Evolutionary conservation across 805 yeast species (phyloP).

Genomic region (Debaryomyces tyrocola): DNA sequence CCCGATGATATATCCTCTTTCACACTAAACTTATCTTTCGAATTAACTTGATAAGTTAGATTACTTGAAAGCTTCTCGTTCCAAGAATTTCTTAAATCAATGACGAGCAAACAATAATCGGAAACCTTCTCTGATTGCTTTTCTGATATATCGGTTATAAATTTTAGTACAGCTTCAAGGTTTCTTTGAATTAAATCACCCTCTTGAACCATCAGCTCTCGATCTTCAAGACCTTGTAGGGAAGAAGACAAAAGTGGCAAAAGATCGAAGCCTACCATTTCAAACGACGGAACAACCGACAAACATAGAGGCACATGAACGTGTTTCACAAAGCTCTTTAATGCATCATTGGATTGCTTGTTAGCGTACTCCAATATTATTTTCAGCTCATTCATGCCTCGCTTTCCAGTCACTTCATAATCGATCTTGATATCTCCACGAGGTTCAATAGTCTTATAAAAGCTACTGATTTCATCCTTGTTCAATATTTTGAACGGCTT

Average conservation of each 20-base stretch:
- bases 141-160: conserved; percentile 23
- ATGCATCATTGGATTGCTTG: conserved; percentile 18
- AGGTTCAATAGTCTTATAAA: conserved; percentile 40
- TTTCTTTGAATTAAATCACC: not conserved
- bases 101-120: conserved; percentile 60
- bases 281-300: conserved; percentile 72
- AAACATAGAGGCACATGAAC: conserved; percentile 68
- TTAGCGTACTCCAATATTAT: conserved; percentile 64
- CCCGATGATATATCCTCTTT: conserved; percentile 28
- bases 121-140: conserved; percentile 29
- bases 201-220: conserved; percentile 6
- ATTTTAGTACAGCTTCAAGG: conserved; percentile 28
- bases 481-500: conserved; percentile 57
- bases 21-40: conserved; percentile 23
- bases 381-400: conserved; percentile 67
- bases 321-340: conserved; percentile 45
- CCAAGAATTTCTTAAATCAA: conserved; percentile 87
- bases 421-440: conserved; percentile 45
- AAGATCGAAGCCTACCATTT: conserved; percentile 73
- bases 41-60: conserved; percentile 30
- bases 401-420: conserved; percentile 66
- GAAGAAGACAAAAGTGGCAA: conserved; percentile 50
- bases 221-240: conserved; percentile 11
- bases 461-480: conserved; percentile 37
- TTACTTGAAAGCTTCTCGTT: conserved; percentile 44